These are phyloP conservation scores for Tuber aestivum DNA, from an alignment of 495 filamentous ascomycete genomes.

Conservation along the genomic window DNA sequence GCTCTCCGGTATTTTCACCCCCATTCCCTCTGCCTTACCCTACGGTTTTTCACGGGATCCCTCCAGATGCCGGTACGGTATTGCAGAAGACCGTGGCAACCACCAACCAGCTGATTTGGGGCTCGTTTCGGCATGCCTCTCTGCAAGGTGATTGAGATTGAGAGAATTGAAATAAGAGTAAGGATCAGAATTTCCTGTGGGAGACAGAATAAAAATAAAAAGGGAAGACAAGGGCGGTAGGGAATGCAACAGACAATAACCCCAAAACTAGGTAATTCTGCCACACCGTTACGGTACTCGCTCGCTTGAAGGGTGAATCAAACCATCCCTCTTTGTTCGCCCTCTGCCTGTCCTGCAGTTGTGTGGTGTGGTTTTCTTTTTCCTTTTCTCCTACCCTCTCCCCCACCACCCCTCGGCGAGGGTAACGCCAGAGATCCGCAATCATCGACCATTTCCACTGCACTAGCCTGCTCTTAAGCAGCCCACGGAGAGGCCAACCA, in stretches of 20 bases:
- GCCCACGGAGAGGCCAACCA: constrained; percentile 12
- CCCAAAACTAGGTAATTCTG: background rate
- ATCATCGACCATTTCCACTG: background rate
- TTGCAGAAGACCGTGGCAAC: background rate
- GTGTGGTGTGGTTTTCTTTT: background rate
- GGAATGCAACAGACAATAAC: background rate
- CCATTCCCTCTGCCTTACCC: background rate
- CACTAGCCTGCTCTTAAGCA: background rate
- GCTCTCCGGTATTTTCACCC: background rate
- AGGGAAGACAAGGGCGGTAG: too few relatives aligned
- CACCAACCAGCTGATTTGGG: constrained; percentile 2
- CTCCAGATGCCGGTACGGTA: background rate
- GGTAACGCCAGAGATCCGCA: background rate
- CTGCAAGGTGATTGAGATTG: background rate
- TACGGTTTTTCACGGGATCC: background rate
- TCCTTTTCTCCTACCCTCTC: background rate
- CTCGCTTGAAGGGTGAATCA: background rate
- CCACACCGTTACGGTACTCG: constrained; percentile 1
- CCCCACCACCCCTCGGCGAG: background rate
- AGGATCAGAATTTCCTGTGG: too few relatives aligned
- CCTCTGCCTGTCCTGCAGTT: background rate
- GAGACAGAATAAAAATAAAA: too few relatives aligned
- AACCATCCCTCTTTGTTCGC: background rate
- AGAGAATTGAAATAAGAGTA: background rate
- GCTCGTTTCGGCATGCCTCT: constrained; percentile 4